These are phyloP conservation scores for Lentinula sp. DNA, from an alignment of 768 basidiomycete species.

Conservation along the genomic window DNA sequence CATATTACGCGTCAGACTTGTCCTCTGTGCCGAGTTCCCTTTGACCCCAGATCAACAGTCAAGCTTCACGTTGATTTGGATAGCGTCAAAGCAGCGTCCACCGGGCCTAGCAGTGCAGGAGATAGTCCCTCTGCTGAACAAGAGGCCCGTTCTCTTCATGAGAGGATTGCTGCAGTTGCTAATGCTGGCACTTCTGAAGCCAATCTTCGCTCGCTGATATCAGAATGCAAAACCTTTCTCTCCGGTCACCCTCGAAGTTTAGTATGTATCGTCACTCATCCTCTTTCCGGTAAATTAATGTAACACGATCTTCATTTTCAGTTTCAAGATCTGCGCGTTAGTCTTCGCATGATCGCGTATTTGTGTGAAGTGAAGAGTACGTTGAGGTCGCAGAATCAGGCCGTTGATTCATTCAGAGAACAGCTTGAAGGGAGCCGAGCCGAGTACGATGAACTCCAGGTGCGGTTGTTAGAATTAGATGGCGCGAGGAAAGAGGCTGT, in stretches of 20 bases:
- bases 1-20: conserved; percentile 44
- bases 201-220: conserved; percentile 42
- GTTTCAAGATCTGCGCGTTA: conserved; percentile 47
- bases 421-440: conserved; percentile 3
- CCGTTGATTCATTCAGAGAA: conserved; percentile 22
- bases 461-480: conserved; percentile 24
- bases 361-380: conserved; percentile 42
- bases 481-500: conserved; percentile 49
- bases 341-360: conserved; percentile 43
- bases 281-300: conserved; percentile 1
- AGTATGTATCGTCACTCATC: conserved; percentile 24
- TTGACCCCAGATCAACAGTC: conserved; percentile 38
- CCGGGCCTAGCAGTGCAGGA: conserved; percentile 7
- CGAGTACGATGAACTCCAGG: conserved; percentile 18
- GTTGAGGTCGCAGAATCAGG: conserved; percentile 27
- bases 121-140: conserved; percentile 26
- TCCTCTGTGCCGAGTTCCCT: conserved; percentile 58
- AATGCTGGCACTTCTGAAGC: conserved; percentile 50
- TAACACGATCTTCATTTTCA: conserved; percentile 16
- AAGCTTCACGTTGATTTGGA: conserved; percentile 60
- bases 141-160: conserved; percentile 47
- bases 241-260: conserved; percentile 36
- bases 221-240: conserved; percentile 44
- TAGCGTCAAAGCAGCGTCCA: conserved; percentile 15
- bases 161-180: conserved; percentile 47